Conservation (phyloP, 2,329 filamentous ascomycete species). For the Colletotrichum sp. region DNA sequence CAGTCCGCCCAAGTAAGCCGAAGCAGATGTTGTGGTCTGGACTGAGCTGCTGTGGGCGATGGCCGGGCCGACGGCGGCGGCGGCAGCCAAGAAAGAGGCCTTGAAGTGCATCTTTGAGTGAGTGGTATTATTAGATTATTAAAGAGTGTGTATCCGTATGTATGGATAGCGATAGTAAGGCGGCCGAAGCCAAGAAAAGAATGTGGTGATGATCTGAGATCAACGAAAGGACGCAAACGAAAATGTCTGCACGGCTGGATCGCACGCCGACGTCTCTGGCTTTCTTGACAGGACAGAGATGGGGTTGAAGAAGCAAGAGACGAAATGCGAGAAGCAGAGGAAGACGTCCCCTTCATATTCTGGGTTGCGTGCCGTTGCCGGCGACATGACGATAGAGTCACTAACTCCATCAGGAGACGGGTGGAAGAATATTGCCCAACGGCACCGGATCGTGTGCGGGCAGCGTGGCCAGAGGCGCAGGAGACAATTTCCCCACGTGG, state of each 20-base stretch:
- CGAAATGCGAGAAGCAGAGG: neutral
- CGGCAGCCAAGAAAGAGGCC: conserved; percentile 29
- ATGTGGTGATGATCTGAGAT: conserved; percentile 31
- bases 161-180: conserved; percentile 31
- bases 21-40: neutral
- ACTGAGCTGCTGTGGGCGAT: neutral
- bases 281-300: conserved; percentile 18
- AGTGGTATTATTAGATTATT: conserved; percentile 16
- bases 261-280: conserved; percentile 17
- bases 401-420: conserved; percentile 4
- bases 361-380: neutral
- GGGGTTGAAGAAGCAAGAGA: neutral
- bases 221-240: conserved; percentile 39
- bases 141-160: neutral
- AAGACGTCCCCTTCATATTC: neutral
- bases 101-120: conserved; percentile 23
- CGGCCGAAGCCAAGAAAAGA: conserved; percentile 39
- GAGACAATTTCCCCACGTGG: conserved; percentile 4
- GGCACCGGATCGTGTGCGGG: neutral
- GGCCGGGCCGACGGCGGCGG: conserved; percentile 24
- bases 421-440: neutral
- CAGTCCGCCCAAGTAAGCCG: conserved; percentile 29
- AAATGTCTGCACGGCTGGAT: conserved; percentile 22
- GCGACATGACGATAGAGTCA: neutral
- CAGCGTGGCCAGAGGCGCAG: neutral